phyloP scores from a whole-genome alignment of 2,329 filamentous ascomycete species.

The Tolypocladium endophyticum region DNA sequence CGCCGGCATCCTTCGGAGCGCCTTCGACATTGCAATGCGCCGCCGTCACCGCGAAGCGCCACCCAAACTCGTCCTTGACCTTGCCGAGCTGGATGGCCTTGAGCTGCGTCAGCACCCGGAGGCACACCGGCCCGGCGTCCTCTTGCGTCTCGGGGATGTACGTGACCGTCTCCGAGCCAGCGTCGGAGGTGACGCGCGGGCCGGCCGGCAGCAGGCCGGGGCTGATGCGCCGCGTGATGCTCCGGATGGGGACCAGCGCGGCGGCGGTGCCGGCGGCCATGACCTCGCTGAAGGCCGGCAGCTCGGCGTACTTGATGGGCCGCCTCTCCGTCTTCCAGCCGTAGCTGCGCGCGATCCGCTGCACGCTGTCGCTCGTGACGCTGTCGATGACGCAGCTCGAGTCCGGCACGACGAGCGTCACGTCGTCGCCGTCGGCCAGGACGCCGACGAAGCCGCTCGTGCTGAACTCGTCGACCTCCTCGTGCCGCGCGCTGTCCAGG shows the following conservation, averaged over 20 bases:
- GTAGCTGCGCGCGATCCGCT: slow-evolving; percentile 63
- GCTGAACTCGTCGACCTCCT: slow-evolving; percentile 90
- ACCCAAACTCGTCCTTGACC: slow-evolving; percentile 65
- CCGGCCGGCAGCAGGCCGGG: slow-evolving; percentile 17
- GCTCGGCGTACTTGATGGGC: slow-evolving; percentile 52
- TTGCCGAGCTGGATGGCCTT: slow-evolving; percentile 82
- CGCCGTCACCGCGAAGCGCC: slow-evolving; percentile 44
- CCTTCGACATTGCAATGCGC: slow-evolving; percentile 32
- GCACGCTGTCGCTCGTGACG: slow-evolving; percentile 71
- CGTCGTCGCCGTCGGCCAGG: slow-evolving; percentile 37
- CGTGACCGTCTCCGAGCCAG: slow-evolving; percentile 35
- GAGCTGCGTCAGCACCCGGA: slow-evolving; percentile 62
- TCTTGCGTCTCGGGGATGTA: slow-evolving; percentile 46
- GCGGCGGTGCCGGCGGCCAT: slow-evolving; percentile 89
- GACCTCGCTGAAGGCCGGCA: slow-evolving; percentile 55
- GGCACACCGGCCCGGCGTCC: slow-evolving; percentile 63
- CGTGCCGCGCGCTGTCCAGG: slow-evolving; percentile 73
- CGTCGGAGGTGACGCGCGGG: slow-evolving; percentile 27
- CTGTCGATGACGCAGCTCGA: slow-evolving; percentile 80
- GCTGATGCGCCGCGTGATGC: slow-evolving; percentile 60
- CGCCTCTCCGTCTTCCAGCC: slow-evolving; percentile 80
- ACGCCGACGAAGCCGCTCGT: slow-evolving; percentile 90
- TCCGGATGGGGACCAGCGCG: slow-evolving; percentile 81
- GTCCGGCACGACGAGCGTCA: slow-evolving; percentile 77
- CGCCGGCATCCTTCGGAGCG: slow-evolving; percentile 7